A percentile compares a stretch with the other conserved stretches of the same genome.
phyloP scores from a whole-genome alignment of 176 grass and related monocot species.

The Dendrocalamus sinicus region DNA sequence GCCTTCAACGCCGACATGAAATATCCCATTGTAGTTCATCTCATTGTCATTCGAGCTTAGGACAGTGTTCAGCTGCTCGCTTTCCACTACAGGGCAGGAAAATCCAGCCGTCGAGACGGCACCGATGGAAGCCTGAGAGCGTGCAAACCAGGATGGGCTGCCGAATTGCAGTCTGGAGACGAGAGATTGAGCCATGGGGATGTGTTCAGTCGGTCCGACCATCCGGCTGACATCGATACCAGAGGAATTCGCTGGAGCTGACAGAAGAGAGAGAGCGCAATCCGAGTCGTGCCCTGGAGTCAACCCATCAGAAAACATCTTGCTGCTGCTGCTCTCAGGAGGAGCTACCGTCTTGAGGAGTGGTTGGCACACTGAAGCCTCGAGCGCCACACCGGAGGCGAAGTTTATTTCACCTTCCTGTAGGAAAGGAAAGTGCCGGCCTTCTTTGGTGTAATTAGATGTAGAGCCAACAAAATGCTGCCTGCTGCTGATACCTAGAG shows the following conservation, averaged over 20 bases:
- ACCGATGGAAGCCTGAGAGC: constrained; percentile 26
- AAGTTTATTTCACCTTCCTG: constrained; percentile 60
- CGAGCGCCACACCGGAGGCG: constrained; percentile 37
- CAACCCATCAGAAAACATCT: constrained; percentile 59
- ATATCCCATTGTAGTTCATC: constrained; percentile 56
- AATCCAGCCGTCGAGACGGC: constrained; percentile 35
- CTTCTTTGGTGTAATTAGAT: constrained; percentile 48
- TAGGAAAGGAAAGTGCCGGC: constrained; percentile 65
- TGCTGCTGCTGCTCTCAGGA: constrained; percentile 43
- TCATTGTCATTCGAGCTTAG: constrained; percentile 48
- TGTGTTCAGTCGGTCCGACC: constrained; percentile 52
- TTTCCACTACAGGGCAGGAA: constrained; percentile 45
- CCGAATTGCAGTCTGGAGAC: constrained; percentile 57
- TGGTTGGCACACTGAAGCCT: constrained; percentile 45
- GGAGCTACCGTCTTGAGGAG: constrained; percentile 49
- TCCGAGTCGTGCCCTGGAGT: constrained; percentile 62
- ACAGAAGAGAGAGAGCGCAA: constrained; percentile 97
- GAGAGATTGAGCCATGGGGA: constrained; percentile 58
- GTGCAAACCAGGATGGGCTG: constrained; percentile 47
- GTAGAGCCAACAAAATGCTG: constrained; percentile 50
- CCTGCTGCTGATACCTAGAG: constrained; percentile 39
- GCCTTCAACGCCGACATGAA: constrained; percentile 59
- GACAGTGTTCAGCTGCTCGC: constrained; percentile 43
- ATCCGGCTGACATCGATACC: constrained; percentile 52
- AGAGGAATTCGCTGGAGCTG: constrained; percentile 63